Base-by-base conservation (phyloP, 352 stramenopile species). In the Pythium aristosporum region DNA sequence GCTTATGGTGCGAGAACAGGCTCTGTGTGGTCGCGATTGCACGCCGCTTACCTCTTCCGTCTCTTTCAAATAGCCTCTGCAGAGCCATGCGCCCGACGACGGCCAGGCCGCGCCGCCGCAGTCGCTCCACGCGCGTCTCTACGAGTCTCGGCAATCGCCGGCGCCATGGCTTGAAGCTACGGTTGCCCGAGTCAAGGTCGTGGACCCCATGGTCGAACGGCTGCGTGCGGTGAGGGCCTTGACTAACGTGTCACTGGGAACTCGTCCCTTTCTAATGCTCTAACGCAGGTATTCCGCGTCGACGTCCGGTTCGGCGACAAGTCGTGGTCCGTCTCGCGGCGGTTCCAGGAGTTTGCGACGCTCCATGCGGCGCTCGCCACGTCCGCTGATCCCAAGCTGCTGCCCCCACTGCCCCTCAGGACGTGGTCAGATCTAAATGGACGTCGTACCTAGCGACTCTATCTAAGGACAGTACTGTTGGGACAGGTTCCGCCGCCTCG, bases 321-420 rank as follows among this genome's bases (percentile, higher is more conserved):
- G 41, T 67, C 59, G 18, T 89, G 80, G 80, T 55, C 65, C 34
- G 77, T 88, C 28, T 42, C 70, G 5, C 62, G 74, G 32, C 69
- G 81, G 21, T 88, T 77, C 61, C 67, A 75, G 11, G 73, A 80
- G 11, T 88, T 88, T 68, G 67, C 56, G 5, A 48, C 58, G 21
- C 71, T 89, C 0, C 76, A 87, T 30, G 25, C 56, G 15, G 11
- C 61, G 44, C 54, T 68, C 6, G 8, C 21, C 5, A 23, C 6
- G n/a, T n/a, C 23, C 4, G 21, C 34, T 16, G 36, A 20, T 16
- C 5, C 9, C 4, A 11, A 13, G 1, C 0, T 53, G 20, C 57
- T 87, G 9, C 77, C 81, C 5, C 16, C 56, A 13, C 59, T 87
- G 1, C 77, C 81, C 15, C 67, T 70, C 4, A 72, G 58, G 20